phyloP scores from a whole-genome alignment of 257 asterid genomes.

The Eucommia ulmoides region DNA sequence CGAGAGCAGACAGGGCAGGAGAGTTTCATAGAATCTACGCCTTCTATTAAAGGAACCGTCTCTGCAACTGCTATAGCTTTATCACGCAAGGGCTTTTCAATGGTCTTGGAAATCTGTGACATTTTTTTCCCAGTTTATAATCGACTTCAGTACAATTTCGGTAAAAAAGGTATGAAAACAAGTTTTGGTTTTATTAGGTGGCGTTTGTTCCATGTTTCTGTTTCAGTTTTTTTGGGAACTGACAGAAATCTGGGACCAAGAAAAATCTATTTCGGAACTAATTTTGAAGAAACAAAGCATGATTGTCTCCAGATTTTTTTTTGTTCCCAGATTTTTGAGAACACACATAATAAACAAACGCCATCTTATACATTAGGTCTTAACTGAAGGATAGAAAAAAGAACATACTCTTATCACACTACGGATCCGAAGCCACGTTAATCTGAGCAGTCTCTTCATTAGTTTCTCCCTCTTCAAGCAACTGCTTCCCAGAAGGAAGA shows the following conservation, averaged over 20 bases:
- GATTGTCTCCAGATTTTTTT: too few species aligned
- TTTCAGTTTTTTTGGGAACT: background rate
- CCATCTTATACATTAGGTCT: too few species aligned
- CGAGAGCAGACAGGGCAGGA: conserved; percentile 72
- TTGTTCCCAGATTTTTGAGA: too few species aligned
- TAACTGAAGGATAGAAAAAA: background rate
- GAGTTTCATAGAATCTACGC: conserved; percentile 27
- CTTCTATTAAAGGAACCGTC: conserved; percentile 36
- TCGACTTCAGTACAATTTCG: background rate
- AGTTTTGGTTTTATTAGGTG: background rate
- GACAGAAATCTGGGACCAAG: too few species aligned
- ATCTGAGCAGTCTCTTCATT: conserved; percentile 31
- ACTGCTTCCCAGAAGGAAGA: too few species aligned
- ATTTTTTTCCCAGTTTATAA: background rate
- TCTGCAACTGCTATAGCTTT: conserved; percentile 68
- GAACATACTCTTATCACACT: conserved; percentile 34
- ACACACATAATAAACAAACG: too few species aligned
- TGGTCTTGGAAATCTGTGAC: conserved; percentile 29
- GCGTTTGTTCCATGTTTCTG: background rate
- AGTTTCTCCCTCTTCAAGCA: too few species aligned
- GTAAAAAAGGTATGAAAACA: background rate
- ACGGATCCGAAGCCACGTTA: conserved; percentile 40
- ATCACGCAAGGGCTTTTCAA: conserved; percentile 31
- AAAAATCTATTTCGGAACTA: too few species aligned
- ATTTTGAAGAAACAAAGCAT: too few species aligned